Evolutionary conservation across 208 protist species (phyloP), one percentile per base, ranked within the genome.

Genomic region (Leishmania amazonensis): DNA sequence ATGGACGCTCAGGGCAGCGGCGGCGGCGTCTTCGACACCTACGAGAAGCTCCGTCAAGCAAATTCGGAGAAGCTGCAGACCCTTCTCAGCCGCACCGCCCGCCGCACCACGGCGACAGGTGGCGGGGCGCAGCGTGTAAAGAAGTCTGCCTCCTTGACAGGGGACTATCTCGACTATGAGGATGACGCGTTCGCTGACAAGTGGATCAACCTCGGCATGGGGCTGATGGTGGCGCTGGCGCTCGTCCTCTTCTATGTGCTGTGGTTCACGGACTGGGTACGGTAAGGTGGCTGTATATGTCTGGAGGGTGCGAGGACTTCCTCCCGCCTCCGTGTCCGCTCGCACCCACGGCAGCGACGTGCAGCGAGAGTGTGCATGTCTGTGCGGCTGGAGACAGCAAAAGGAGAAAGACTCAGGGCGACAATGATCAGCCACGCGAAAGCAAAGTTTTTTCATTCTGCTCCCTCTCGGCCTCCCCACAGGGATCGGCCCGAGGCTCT

Each of bases 191-290:
- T 86, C 78, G 83, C 83, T 28, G 81, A 78, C 31, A 70, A 47
- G 58, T 85, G 72, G 62, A 84, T 88, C 13, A 89, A 91, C 65
- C 11, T 89, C 9, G 70, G 76, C 38, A 83, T 53, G 71, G 83
- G 49, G 6, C 24, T 70, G 53, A 45, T 88, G 45, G 64, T 91
- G 0, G 75, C 67, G 47, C 49, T 79, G 17, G 85, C 88, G 8
- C 72, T 91, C 6, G 3, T 86, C 7, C 64, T 91, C 21, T 84
- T 91, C n/a, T 91, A 91, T 62, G 83, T 89, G 8, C 42, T 91
- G 42, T 91, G 88, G 88, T 91, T 91, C 76, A 91, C 88, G 6
- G 80, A 91, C 35, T 83, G 81, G 67, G 81, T 91, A 21, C 78
- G 79, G 31, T 90, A 68, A 84, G 1, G 45, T 62, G 9, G 21